Base-by-base conservation (phyloP, 805 yeast species). In the Saccharomycopsis lassenensis region DNA sequence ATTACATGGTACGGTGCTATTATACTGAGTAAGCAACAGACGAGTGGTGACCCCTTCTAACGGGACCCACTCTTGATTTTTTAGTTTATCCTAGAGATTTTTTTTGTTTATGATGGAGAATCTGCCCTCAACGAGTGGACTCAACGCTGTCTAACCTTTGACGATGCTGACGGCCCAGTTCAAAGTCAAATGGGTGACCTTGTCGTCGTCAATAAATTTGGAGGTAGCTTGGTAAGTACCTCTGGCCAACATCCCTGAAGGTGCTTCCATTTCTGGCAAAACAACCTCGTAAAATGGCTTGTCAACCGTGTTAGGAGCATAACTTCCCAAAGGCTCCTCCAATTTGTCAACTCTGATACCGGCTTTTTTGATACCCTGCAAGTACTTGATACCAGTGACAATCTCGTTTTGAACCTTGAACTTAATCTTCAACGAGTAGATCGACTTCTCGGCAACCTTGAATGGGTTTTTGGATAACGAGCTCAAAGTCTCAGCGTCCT, bases 381-480 rank as follows among this genome's bases (percentile, higher is more conserved):
- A 68, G 56, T 86, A 87, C 54, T 79, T 77, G 53, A 87, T 69
- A 1, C 96, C 96, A 2, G 95, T 86, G 48, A 87, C 77, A 46
- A 87, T 83, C 54, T 83, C 93, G 51, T 81, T 89, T 57, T 86
- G 95, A 23, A 87, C 79, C 47, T 85, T 71, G 62, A 86, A 87
- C 46, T 72, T 76, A 51, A 85, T 73, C 44, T 63, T 71, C 52
- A 85, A 65, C 49, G 73, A 76, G 58, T 84, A 86, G 23, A 73
- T 62, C 12, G 89, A 68, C 47, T 74, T 77, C 52, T 85, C 95
- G 54, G 81, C 82, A 55, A 86, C 76, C 54, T 69, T 68, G 58
- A 84, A 79, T 43, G 80, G 71, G 48, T 77, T 71, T 35, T 74
- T 74, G 40, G 74, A 70, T 38, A 77, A 60, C 22, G 65, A 61